phyloP scores from a whole-genome alignment of 805 yeast genomes.

The Peterozyma toletana region DNA sequence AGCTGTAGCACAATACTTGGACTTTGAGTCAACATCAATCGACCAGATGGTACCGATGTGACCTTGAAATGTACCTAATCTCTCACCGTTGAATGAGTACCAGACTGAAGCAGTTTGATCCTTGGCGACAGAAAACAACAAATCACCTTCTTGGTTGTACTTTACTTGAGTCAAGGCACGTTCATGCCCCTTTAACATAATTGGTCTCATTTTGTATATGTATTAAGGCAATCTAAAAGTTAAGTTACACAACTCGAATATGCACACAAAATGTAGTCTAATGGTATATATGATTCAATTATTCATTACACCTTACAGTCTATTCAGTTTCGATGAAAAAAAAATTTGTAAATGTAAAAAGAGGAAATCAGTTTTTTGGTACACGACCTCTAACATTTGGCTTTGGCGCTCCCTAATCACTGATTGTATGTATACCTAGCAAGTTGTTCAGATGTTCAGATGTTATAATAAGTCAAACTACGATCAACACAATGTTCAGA shows the following conservation, averaged over 20 bases:
- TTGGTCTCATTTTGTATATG: conserved; percentile 48
- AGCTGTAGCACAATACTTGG: conserved; percentile 76
- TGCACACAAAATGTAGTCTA: conserved; percentile 9
- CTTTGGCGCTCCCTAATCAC: too few relatives aligned
- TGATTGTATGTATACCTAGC: too few relatives aligned
- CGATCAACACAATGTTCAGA: too few relatives aligned
- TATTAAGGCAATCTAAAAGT: conserved; percentile 5
- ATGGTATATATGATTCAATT: conserved; percentile 3
- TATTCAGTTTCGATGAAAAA: neutral
- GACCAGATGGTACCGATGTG: conserved; percentile 96
- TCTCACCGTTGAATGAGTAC: conserved; percentile 94
- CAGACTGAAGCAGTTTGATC: conserved; percentile 87
- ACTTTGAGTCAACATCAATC: conserved; percentile 70
- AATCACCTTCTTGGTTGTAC: conserved; percentile 92
- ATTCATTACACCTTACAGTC: neutral
- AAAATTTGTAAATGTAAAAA: too few relatives aligned
- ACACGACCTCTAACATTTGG: neutral
- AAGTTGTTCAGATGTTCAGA: too few relatives aligned
- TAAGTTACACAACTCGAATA: conserved; percentile 9
- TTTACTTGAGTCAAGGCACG: conserved; percentile 96
- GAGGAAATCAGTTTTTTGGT: conserved; percentile 7
- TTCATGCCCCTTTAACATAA: conserved; percentile 86
- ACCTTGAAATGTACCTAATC: conserved; percentile 85
- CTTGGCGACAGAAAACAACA: conserved; percentile 86
- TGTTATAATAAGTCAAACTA: too few relatives aligned